Evolutionary conservation across 306 rosid genomes (phyloP), one percentile per base, ranked within the genome.

Genomic region (Malus fusca): DNA sequence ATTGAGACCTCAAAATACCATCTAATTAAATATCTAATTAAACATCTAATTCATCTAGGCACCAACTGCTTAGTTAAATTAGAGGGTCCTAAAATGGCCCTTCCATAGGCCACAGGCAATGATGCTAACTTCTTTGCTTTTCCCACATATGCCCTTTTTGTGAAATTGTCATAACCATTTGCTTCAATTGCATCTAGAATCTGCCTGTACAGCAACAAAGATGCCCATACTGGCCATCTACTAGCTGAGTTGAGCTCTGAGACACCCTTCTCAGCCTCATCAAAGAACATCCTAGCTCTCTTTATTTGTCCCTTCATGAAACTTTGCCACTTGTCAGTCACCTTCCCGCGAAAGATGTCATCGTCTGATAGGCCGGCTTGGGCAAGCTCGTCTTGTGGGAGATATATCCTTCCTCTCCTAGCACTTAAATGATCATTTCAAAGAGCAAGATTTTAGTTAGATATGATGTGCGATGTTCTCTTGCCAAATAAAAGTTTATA

Each of bases 191-290:
- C 83, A 82, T 95, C 97, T 61, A 95, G 82, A 76, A 95, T 95
- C 82, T 92, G 97, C 74, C 84, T 79, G 78, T 95, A 95, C 68
- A 92, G 82, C 75, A 95, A 75, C 82, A 95, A 65, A 4, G 98
- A 95, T 23, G 96, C 90, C 96, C 89, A 90, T 0, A 95, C 98
- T 21, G 97, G 98, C 97, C 96, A 95, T 83, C 97, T 88, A 71
- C 97, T 95, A 1, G 96, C 98, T 53, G 88, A 84, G 73, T 73
- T 88, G 6, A 95, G 88, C 80, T 88, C 97, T 81, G 80, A 66
- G 69, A 95, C 90, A 13, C 98, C 98, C 74, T 86, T 85, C 85
- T 95, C 98, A 58, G 98, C 97, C 80, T 92, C 92, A 70, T 95
- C 97, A 72, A 92, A 92, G 66, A 95, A 92, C 96, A 80, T 88